Evolutionary conservation across 352 stramenopile species (phyloP).

Genomic region (Phytophthora melonis): DNA sequence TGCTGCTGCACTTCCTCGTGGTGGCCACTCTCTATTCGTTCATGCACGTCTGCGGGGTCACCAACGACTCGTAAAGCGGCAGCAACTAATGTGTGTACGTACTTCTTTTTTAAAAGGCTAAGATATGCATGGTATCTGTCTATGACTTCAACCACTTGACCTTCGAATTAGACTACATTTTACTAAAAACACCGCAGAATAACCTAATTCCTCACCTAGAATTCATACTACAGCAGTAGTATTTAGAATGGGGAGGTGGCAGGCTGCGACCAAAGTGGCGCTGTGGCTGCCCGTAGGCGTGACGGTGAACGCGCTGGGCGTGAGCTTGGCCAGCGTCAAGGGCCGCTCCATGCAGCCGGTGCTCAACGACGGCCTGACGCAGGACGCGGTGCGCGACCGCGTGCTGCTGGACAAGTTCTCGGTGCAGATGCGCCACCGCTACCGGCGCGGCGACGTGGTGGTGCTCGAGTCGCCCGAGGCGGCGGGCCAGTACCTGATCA

Average conservation of each 20-base stretch:
- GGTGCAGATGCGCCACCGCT: constrained; percentile 74
- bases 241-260: constrained; percentile 62
- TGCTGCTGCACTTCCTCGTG: constrained; percentile 89
- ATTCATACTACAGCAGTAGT: no score
- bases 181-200: constrained; percentile 2
- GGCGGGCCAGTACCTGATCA: constrained; percentile 72
- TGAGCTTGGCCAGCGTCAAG: constrained; percentile 80
- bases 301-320: constrained; percentile 73
- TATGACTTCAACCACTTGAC: background rate
- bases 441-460: constrained; percentile 79
- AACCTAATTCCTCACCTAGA: background rate
- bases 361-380: constrained; percentile 77
- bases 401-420: constrained; percentile 91
- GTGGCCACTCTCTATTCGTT: constrained; percentile 89
- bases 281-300: constrained; percentile 87
- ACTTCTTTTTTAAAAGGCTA: background rate
- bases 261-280: constrained; percentile 63
- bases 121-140: background rate
- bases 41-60: constrained; percentile 86
- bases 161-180: background rate
- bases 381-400: constrained; percentile 76
- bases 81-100: background rate
- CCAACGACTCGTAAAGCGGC: constrained; percentile 59
- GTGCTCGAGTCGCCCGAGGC: constrained; percentile 76
- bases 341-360: constrained; percentile 87